phyloP scores from a whole-genome alignment of 176 grass and related monocot genomes.

The Bothriochloa decipiens region DNA sequence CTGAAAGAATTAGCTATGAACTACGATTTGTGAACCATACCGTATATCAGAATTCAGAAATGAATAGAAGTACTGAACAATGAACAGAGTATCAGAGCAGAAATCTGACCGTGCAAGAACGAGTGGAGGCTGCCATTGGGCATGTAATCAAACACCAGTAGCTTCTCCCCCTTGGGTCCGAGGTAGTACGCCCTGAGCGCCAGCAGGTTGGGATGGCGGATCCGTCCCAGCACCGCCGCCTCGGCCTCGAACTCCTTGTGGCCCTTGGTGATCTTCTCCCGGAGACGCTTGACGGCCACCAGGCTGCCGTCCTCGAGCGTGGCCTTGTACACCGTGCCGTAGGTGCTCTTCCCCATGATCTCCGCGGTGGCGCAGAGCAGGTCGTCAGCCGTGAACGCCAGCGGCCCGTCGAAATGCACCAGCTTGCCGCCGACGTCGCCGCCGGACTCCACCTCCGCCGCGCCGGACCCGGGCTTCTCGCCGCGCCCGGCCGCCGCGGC shows the following conservation, averaged over 20 bases:
- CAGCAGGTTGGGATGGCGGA: conserved; percentile 61
- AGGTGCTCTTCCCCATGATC: conserved; percentile 81
- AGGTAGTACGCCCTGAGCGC: conserved; percentile 62
- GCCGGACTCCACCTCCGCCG: conserved; percentile 48
- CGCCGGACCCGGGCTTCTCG: conserved; percentile 48
- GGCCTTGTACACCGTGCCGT: conserved; percentile 73
- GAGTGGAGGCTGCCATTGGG: no score
- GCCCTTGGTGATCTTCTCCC: conserved; percentile 78
- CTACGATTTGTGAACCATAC: no score
- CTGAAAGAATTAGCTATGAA: neutral
- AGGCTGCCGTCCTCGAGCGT: conserved; percentile 69
- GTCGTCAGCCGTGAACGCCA: conserved; percentile 75
- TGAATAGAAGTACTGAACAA: no score
- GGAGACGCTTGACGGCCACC: conserved; percentile 66
- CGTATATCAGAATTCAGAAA: no score
- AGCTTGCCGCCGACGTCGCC: conserved; percentile 72
- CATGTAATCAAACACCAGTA: conserved; percentile 71
- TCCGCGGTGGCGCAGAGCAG: conserved; percentile 68
- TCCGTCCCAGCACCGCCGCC: conserved; percentile 55
- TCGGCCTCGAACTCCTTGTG: conserved; percentile 75
- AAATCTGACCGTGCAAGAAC: no score
- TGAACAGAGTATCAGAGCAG: no score
- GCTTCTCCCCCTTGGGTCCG: conserved; percentile 77
- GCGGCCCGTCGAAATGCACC: conserved; percentile 70
- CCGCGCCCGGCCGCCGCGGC: conserved; percentile 16